phyloP scores from a whole-genome alignment of 2,329 filamentous ascomycete genomes.

The Helotiales sp. region DNA sequence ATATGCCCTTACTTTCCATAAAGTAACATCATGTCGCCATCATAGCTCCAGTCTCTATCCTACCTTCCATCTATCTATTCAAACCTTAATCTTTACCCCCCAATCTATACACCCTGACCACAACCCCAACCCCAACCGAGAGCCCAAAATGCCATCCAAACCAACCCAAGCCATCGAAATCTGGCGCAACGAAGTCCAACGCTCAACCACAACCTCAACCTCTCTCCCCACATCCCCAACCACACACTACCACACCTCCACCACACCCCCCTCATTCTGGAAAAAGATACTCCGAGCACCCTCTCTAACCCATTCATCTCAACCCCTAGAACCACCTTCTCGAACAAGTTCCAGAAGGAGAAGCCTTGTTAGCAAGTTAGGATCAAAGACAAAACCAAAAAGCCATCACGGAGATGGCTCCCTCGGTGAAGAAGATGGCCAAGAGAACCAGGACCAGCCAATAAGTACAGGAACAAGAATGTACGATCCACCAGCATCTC shows the following conservation, averaged over 20 bases:
- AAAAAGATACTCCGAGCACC: neutral
- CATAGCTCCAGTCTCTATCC: too few relatives aligned
- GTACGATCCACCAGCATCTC: too few relatives aligned
- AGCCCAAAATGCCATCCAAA: neutral
- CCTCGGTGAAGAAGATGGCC: neutral
- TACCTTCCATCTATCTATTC: too few relatives aligned
- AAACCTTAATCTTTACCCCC: too few relatives aligned
- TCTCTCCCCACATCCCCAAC: neutral
- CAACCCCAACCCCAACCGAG: constrained; percentile 26
- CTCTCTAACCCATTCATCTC: neutral
- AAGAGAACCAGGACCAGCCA: constrained; percentile 3
- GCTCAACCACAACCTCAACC: constrained; percentile 19
- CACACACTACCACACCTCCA: neutral
- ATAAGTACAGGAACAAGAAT: neutral
- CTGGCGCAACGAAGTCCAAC: constrained; percentile 51
- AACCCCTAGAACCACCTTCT: neutral
- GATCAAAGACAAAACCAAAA: too few relatives aligned
- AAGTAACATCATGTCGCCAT: too few relatives aligned
- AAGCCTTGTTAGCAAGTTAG: neutral
- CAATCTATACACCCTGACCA: constrained; percentile 13
- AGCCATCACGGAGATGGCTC: too few relatives aligned
- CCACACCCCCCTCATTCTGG: constrained; percentile 4
- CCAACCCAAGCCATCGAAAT: constrained; percentile 42
- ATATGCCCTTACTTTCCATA: too few relatives aligned
- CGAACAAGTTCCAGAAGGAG: too few relatives aligned